Conservation (phyloP, 2,329 filamentous ascomycete species). For the Neoascochyta sp. region DNA sequence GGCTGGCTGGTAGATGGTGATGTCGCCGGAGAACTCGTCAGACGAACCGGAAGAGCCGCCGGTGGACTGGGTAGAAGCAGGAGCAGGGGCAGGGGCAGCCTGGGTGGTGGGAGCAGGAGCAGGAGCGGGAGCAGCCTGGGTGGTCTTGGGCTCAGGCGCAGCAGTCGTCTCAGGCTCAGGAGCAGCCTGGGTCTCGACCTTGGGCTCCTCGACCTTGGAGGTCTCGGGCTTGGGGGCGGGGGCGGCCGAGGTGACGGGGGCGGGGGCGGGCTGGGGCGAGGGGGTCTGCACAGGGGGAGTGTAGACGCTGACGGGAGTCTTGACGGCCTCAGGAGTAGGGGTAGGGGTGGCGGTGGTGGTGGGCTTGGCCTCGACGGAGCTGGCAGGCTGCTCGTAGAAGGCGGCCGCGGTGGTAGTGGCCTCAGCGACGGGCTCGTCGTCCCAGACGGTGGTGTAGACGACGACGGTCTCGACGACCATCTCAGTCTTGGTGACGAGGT, state of each 20-base stretch:
- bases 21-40: slow-evolving; percentile 17
- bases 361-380: slow-evolving; percentile 11
- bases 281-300: slow-evolving; percentile 8
- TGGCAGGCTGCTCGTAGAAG: slow-evolving; percentile 21
- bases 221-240: slow-evolving; percentile 2
- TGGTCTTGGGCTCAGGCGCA: slow-evolving; percentile 2
- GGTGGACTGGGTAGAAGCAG: slow-evolving; percentile 2
- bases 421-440: slow-evolving; percentile 16
- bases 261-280: slow-evolving; percentile 6
- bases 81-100: slow-evolving; percentile 4
- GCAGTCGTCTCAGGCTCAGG: not conserved
- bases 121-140: slow-evolving; percentile 7
- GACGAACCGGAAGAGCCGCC: slow-evolving; percentile 5
- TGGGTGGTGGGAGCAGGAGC: slow-evolving; percentile 3
- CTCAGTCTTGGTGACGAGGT: slow-evolving; percentile 33
- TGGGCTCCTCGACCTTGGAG: no score
- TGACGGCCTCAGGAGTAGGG: slow-evolving; percentile 9
- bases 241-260: slow-evolving; percentile 3
- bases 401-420: slow-evolving; percentile 17
- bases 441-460: slow-evolving; percentile 37
- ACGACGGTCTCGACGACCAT: slow-evolving; percentile 32
- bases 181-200: not conserved
- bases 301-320: slow-evolving; percentile 12
- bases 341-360: slow-evolving; percentile 13
- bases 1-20: slow-evolving; percentile 35